A percentile compares a stretch with the other conserved stretches of the same genome.
Conservation (phyloP, 139 green algal species). For the Astrephomene gubernaculifera region DNA sequence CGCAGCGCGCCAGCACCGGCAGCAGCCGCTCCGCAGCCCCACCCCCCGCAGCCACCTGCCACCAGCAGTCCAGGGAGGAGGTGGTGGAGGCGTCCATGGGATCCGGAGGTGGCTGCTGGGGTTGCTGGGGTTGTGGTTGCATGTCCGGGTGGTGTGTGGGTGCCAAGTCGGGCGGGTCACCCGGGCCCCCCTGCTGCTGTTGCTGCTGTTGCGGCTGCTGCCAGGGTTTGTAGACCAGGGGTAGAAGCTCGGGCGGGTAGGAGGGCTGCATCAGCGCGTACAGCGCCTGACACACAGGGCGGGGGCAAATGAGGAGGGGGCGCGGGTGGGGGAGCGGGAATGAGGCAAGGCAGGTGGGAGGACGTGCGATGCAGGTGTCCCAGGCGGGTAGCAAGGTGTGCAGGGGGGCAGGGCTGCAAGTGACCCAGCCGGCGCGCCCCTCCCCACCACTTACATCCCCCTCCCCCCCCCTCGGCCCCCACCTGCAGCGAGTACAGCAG, state of each 20-base stretch:
- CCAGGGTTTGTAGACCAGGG: constrained; percentile 19
- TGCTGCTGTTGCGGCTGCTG: not conserved
- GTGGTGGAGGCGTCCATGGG: not conserved
- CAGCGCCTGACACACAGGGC: too few relatives aligned
- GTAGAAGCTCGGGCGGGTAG: constrained; percentile 33
- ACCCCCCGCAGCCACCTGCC: constrained; percentile 30
- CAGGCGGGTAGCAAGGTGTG: too few relatives aligned
- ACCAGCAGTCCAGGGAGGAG: constrained; percentile 23
- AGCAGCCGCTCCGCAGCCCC: constrained; percentile 22
- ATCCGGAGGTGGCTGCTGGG: too few relatives aligned
- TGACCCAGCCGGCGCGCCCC: too few relatives aligned
- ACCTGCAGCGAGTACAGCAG: constrained; percentile 72
- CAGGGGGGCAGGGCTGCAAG: too few relatives aligned
- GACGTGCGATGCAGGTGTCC: too few relatives aligned
- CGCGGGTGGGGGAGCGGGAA: too few relatives aligned
- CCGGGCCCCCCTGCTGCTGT: constrained; percentile 14
- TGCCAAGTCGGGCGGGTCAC: too few relatives aligned
- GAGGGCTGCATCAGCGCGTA: constrained; percentile 65
- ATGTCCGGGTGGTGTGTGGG: too few relatives aligned
- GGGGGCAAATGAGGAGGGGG: not conserved
- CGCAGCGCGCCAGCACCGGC: constrained; percentile 31
- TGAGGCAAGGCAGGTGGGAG: too few relatives aligned
- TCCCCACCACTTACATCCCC: too few relatives aligned
- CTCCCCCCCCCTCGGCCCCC: not conserved
- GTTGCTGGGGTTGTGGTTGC: too few relatives aligned